Evolutionary conservation across 306 rosid species (phyloP), one percentile per base, ranked within the genome.

Genomic region (Vachellia collinsii): DNA sequence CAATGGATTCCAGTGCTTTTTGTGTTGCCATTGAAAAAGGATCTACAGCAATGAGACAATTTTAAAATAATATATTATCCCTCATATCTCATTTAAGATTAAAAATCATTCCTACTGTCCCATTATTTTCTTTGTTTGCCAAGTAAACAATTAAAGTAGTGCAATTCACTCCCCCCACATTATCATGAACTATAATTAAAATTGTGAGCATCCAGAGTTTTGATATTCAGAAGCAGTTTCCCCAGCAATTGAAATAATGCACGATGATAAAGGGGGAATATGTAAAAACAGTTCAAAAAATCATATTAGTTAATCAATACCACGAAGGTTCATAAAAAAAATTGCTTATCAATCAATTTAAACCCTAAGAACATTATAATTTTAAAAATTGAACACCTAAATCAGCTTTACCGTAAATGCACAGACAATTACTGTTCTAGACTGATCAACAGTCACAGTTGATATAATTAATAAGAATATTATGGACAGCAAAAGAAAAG

Each of bases 1-100:
- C 99, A 85, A 96, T 96, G 76, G 90, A 88, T 41, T 96, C 99
- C 81, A 96, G 86, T 68, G 99, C 99, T 88, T 96, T 96, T 80
- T 79, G 97, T 34, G 99, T 92, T 86, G 90, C 88, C 99, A 96
- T 96, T 54, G 98, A 90, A 83, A 92, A 90, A 43, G 99, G 99
- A 88, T 96, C 99, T 96, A 86, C 82, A 83, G 56, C 72, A 63
- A 82, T 80, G 38, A 69, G 38, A 77, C 56, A 61, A 70, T 70
- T 36, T 22, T 14, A 72, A 23, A 44, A 63, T 37, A 5, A 19
- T 70, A 10, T 42, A 59, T 39, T 72, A 36, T 42, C 67, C 50
- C 56, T 29, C 72, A 19, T 11, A 6, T 16, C 63, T 29, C 34
- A 43, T 44, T 25, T 53, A 11, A 59, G 29, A 69, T 29, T 3